A percentile compares a stretch with the other conserved stretches of the same genome.
Evolutionary conservation across 176 grass and related monocot genomes (phyloP).

Genomic region (Bolboschoenus planiculmis): DNA sequence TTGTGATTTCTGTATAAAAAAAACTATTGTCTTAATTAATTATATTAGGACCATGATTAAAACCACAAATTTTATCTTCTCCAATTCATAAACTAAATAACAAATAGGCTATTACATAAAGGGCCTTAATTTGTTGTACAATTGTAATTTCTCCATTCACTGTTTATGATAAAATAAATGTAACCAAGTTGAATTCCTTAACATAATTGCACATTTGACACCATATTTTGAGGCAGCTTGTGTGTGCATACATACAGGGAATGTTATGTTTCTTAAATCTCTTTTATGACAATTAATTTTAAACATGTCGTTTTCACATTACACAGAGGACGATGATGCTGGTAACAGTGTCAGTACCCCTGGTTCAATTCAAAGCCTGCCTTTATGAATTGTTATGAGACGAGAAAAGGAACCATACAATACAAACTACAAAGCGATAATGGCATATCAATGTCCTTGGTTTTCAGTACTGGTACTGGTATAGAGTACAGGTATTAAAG

Average conservation of each 20-base stretch:
- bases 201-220: neutral
- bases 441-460: neutral
- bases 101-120: no score
- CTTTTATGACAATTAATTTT: neutral
- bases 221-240: neutral
- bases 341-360: neutral
- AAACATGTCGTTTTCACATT: slow-evolving; percentile 1
- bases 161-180: no score
- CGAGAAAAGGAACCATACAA: neutral
- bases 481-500: neutral
- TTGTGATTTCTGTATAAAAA: no score
- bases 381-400: no score
- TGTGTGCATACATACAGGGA: neutral
- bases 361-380: neutral
- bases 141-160: no score
- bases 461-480: neutral
- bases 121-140: no score
- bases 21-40: no score
- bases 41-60: no score
- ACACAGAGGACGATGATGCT: neutral
- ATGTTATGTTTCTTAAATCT: neutral
- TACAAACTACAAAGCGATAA: neutral
- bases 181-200: neutral
- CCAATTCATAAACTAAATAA: no score
- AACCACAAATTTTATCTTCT: no score